A percentile compares a stretch with the other conserved stretches of the same genome.
Evolutionary conservation across 129 eudicot species (phyloP).

Genomic region (Tanacetum coccineum): DNA sequence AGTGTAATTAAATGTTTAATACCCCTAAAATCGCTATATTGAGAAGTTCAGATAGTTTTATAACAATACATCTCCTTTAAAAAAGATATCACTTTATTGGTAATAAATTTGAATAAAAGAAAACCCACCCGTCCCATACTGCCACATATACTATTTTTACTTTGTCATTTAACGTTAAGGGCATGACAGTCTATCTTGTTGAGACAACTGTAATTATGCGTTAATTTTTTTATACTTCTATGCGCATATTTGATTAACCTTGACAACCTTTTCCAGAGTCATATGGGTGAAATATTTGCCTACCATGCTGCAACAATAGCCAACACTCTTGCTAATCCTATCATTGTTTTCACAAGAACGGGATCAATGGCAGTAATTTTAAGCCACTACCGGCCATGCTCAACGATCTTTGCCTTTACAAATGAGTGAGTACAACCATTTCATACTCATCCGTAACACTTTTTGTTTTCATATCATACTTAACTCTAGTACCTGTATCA

Average conservation of each 20-base stretch:
- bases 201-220: not conserved
- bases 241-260: slow-evolving; percentile 11
- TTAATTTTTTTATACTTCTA: not conserved
- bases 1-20: not conserved
- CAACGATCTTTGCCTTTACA: slow-evolving; percentile 92
- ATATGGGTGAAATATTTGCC: slow-evolving; percentile 94
- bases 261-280: slow-evolving; percentile 47
- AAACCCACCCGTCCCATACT: not conserved
- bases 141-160: not conserved
- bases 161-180: not conserved
- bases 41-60: not conserved
- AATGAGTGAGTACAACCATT: slow-evolving; percentile 60
- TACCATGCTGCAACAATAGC: slow-evolving; percentile 87
- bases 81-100: not conserved
- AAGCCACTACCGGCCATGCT: slow-evolving; percentile 88
- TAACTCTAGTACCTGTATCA: not conserved
- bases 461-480: not conserved
- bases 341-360: slow-evolving; percentile 91
- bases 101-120: not conserved
- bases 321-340: slow-evolving; percentile 67
- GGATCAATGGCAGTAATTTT: slow-evolving; percentile 91
- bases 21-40: not conserved
- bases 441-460: not conserved
- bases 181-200: slow-evolving; percentile 9
- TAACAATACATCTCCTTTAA: not conserved